phyloP scores from a whole-genome alignment of 2,329 filamentous ascomycete species.

The Fusarium lateritium region DNA sequence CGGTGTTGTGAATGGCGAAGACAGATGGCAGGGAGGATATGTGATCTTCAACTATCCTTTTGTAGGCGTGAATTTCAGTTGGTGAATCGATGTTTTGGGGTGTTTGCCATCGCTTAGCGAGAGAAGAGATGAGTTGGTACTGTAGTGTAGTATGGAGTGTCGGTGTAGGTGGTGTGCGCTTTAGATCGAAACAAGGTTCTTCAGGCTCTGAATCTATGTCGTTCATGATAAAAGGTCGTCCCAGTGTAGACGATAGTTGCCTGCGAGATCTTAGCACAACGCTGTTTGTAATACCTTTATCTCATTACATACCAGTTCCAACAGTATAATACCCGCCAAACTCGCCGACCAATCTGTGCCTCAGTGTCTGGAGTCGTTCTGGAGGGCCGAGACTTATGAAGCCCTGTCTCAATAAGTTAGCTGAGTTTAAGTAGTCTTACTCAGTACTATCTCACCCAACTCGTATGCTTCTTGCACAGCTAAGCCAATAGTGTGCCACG shows the following conservation, averaged over 20 bases:
- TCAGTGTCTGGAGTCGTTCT: not conserved
- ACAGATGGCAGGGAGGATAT: not conserved
- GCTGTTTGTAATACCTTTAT: accelerated
- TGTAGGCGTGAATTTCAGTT: not conserved
- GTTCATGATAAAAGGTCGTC: slow-evolving; percentile 12
- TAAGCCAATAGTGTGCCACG: slow-evolving; percentile 13
- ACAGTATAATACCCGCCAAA: slow-evolving; percentile 15
- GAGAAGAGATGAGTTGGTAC: slow-evolving; percentile 20
- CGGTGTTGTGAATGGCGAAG: not conserved
- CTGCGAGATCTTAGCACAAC: not conserved
- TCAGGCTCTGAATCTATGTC: slow-evolving; percentile 16
- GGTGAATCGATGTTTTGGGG: slow-evolving; percentile 14
- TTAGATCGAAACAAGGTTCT: not conserved
- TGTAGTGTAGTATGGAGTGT: slow-evolving; percentile 20
- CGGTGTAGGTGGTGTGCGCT: not conserved
- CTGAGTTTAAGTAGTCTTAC: accelerated
- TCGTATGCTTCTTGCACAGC: slow-evolving; percentile 28
- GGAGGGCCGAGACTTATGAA: not conserved
- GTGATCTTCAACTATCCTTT: not conserved
- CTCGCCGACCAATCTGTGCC: slow-evolving; percentile 12
- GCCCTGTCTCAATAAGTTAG: not conserved
- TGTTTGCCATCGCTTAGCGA: slow-evolving; percentile 20
- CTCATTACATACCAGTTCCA: slow-evolving; percentile 8
- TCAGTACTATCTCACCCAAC: not conserved
- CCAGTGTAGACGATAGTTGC: slow-evolving; percentile 10